Conservation (phyloP, 768 basidiomycete genomes). For the Gloeopeniophorella convolvens region DNA sequence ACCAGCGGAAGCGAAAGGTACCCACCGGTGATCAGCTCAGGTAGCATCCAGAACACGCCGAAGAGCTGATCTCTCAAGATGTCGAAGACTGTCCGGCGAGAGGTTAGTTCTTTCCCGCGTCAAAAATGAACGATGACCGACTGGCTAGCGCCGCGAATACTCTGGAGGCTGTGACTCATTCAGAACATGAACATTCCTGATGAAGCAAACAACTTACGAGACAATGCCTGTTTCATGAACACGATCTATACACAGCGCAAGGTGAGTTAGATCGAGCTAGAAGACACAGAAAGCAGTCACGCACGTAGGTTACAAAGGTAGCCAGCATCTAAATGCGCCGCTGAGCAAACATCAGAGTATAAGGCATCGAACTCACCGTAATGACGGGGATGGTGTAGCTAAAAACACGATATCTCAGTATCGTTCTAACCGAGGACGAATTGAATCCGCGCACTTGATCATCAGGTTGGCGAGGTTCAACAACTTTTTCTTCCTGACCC, state of each 20-base stretch:
- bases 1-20: too few relatives aligned
- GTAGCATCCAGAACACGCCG: constrained; percentile 23
- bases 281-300: background rate
- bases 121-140: background rate
- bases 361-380: constrained; percentile 22
- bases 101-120: background rate
- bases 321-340: constrained; percentile 27
- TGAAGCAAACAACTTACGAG: constrained; percentile 17
- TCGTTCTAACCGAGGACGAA: too few relatives aligned
- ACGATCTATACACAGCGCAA: constrained; percentile 28
- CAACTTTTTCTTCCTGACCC: constrained; percentile 31
- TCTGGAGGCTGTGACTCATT: constrained; percentile 20
- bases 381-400: constrained; percentile 35
- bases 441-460: too few relatives aligned
- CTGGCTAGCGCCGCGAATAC: constrained; percentile 28
- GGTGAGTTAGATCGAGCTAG: too few relatives aligned
- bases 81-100: constrained; percentile 35
- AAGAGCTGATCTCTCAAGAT: constrained; percentile 31
- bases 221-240: constrained; percentile 30
- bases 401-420: background rate
- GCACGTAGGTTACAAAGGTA: constrained; percentile 29
- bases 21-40: too few relatives aligned
- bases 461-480: constrained; percentile 29
- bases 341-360: background rate
- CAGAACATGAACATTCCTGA: background rate